Evolutionary conservation across 2,329 filamentous ascomycete genomes (phyloP), one percentile per base, ranked within the genome.

Genomic region (Teratosphaeria epicoccoides): DNA sequence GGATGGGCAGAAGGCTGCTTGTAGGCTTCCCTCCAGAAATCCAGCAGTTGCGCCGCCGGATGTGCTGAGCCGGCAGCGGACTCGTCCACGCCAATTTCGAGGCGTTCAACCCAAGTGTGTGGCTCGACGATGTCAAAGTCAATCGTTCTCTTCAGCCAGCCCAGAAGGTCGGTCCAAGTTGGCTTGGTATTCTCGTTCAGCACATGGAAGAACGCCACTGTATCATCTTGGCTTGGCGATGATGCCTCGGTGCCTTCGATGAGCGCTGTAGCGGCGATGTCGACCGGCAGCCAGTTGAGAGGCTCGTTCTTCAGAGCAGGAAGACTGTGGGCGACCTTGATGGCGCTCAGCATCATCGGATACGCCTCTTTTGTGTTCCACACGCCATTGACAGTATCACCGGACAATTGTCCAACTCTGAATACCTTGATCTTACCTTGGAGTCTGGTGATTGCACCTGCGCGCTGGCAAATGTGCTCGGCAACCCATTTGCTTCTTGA

Each of bases 401-500:
- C 75, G 28, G 70, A 72, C 9, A 78, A 62, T 59, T 77, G 75
- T 2, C 75, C 75, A 4, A 74, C 68, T 33, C 73, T 66, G 25
- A 75, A 63, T 9, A 78, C 60, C n/a, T 69, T 67, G 28, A 76
- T 68, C 22, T 67, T 65, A 28, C 71, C 62, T 23, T 52, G 53
- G 2, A 72, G 58, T 26, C 57, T 46, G 1, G 59, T 57, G 47
- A 53, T 24, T 23, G 63, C 51, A 45, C 64, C 61, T 14, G 73
- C 73, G 5, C 66, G 59, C 0, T 68, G 58, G 55, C 77, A 80
- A 9, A 81, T 73, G 17, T 68, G 68, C 65, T 82, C 79, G 1
- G 77, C 78, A 1, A 81, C 76, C 78, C 78, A 81, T 65, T 79
- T 76, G 1, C 76, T 80, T 24, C 71, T 71, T 1, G 76, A 74